Conservation (phyloP, 805 yeast species). For the Saccharomycopsis lassenensis region DNA sequence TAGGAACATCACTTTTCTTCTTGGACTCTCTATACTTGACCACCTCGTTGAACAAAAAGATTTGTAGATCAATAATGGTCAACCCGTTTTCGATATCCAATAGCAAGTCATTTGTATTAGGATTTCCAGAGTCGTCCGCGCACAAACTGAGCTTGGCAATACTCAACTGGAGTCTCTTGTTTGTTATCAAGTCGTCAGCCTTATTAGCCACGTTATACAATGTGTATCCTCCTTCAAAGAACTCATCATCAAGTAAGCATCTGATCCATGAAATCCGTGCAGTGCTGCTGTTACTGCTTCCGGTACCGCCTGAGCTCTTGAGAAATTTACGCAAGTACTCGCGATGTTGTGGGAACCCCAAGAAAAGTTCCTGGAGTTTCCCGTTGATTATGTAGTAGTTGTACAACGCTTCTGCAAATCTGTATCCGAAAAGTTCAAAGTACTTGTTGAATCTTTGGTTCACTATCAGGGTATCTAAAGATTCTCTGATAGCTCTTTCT, state of each 20-base stretch:
- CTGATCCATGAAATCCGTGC: slow-evolving; percentile 68
- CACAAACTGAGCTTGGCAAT: slow-evolving; percentile 60
- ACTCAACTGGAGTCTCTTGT: slow-evolving; percentile 48
- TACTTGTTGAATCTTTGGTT: slow-evolving; percentile 32
- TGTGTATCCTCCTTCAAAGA: slow-evolving; percentile 36
- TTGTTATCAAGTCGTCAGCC: slow-evolving; percentile 31
- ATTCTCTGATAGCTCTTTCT: slow-evolving; percentile 20
- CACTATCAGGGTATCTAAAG: slow-evolving; percentile 17
- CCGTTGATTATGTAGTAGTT: slow-evolving; percentile 43
- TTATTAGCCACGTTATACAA: slow-evolving; percentile 34
- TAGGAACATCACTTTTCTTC: neutral
- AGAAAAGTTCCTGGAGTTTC: slow-evolving; percentile 42
- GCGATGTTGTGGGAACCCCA: slow-evolving; percentile 37
- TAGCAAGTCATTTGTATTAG: slow-evolving; percentile 22
- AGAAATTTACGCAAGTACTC: slow-evolving; percentile 43
- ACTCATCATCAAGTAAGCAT: slow-evolving; percentile 42
- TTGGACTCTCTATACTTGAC: slow-evolving; percentile 1
- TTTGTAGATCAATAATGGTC: slow-evolving; percentile 40
- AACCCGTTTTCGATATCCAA: slow-evolving; percentile 40
- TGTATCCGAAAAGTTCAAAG: slow-evolving; percentile 52
- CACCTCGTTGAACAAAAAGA: slow-evolving; percentile 24
- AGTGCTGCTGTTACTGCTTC: too few species aligned
- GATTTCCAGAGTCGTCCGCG: slow-evolving; percentile 26
- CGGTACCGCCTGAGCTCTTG: slow-evolving; percentile 30
- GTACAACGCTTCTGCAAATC: slow-evolving; percentile 58